Percentiles rank a stretch among this genome's conserved stretches.
Evolutionary conservation across 257 asterid genomes (phyloP).

Genomic region (Verbena officinalis): DNA sequence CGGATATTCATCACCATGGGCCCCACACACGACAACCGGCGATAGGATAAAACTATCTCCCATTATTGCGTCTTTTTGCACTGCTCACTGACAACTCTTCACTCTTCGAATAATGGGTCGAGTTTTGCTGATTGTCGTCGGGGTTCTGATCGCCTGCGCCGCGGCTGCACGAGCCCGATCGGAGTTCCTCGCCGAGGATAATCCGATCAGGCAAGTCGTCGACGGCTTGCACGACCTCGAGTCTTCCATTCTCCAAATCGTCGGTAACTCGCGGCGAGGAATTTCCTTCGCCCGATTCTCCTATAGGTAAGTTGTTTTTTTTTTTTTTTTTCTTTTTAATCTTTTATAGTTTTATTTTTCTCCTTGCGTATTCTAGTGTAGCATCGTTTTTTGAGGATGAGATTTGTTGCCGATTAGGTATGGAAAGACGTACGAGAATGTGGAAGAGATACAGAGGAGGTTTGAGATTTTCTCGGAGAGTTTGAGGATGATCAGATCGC

Average conservation of each 20-base stretch:
- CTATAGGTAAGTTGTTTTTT: slow-evolving; percentile 46
- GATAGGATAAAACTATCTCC: background rate
- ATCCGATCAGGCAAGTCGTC: slow-evolving; percentile 92
- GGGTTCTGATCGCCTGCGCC: slow-evolving; percentile 42
- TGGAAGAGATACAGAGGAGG: slow-evolving; percentile 73
- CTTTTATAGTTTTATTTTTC: background rate
- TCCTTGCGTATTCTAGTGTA: no score
- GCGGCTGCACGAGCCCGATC: slow-evolving; percentile 43
- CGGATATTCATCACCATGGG: background rate
- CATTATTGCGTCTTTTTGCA: background rate
- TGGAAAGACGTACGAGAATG: slow-evolving; percentile 65
- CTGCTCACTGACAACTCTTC: background rate
- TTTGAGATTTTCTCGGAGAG: slow-evolving; percentile 67
- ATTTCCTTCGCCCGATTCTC: slow-evolving; percentile 85
- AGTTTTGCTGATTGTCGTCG: slow-evolving; percentile 35
- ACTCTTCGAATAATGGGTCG: slow-evolving; percentile 51
- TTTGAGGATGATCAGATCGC: slow-evolving; percentile 75
- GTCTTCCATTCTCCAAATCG: slow-evolving; percentile 47
- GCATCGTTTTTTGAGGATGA: no score
- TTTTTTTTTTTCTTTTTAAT: background rate
- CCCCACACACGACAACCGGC: slow-evolving; percentile 15
- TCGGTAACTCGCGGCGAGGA: slow-evolving; percentile 75
- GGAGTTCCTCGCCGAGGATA: slow-evolving; percentile 45
- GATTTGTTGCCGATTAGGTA: slow-evolving; percentile 45
- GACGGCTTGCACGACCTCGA: slow-evolving; percentile 70